phyloP scores from a whole-genome alignment of 139 green algal genomes.

The Chlamydomonas sp. region DNA sequence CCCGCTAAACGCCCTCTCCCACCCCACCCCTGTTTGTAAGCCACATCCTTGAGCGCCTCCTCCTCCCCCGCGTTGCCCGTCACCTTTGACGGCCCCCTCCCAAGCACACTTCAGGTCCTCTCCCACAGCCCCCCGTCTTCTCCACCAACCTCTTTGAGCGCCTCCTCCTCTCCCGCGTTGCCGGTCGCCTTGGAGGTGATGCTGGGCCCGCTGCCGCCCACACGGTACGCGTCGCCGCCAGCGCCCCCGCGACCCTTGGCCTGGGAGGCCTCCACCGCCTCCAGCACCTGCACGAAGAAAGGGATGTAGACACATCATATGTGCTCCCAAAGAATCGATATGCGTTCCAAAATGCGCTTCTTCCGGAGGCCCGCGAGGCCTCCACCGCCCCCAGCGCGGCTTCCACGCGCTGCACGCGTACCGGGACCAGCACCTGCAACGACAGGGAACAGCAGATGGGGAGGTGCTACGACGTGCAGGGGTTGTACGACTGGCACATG shows the following conservation, averaged over 20 bases:
- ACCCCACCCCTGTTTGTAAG: too few relatives aligned
- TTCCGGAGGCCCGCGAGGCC: too few relatives aligned
- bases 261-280: constrained; percentile 40
- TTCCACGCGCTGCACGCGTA: too few relatives aligned
- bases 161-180: constrained; percentile 27
- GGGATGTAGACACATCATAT: too few relatives aligned
- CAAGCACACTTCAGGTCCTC: too few relatives aligned
- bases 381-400: too few relatives aligned
- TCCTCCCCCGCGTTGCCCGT: constrained; percentile 12
- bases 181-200: background rate
- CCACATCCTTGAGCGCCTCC: constrained; percentile 40
- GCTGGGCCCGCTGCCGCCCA: background rate
- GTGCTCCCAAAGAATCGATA: background rate
- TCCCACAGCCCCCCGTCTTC: too few relatives aligned
- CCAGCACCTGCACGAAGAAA: constrained; percentile 45
- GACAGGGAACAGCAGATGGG: too few relatives aligned
- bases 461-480: too few relatives aligned
- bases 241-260: background rate
- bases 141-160: constrained; percentile 34
- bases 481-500: too few relatives aligned
- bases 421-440: too few relatives aligned
- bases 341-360: background rate
- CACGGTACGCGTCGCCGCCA: background rate
- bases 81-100: background rate
- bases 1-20: too few relatives aligned